Evolutionary conservation across 2,329 filamentous ascomycete genomes (phyloP).

Genomic region (Paracoccidioides brasiliensis): DNA sequence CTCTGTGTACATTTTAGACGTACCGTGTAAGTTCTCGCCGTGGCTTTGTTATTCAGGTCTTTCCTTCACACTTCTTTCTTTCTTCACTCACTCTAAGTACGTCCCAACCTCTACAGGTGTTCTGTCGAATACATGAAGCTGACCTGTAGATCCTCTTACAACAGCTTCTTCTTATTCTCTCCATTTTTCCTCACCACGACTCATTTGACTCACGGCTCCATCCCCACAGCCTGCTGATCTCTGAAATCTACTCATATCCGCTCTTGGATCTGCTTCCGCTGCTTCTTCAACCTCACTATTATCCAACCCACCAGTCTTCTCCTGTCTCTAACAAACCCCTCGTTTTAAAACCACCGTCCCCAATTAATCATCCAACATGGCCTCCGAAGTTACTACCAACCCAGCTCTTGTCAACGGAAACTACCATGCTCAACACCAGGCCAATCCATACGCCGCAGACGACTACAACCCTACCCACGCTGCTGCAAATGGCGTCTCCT

Average conservation of each 20-base stretch:
- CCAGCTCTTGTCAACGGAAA: slow-evolving; percentile 29
- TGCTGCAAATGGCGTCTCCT: slow-evolving; percentile 22
- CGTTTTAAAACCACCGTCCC: no score
- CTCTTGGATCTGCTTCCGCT: background rate
- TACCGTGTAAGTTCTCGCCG: no score
- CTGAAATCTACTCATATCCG: background rate
- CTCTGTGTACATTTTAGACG: no score
- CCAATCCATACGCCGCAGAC: slow-evolving; percentile 21
- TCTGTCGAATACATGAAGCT: background rate
- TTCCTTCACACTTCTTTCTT: no score
- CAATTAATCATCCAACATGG: slow-evolving; percentile 16
- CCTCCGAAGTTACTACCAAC: slow-evolving; percentile 24
- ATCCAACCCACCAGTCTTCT: background rate
- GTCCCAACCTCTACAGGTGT: no score
- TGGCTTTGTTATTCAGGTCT: no score
- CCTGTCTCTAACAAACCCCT: background rate
- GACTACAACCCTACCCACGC: slow-evolving; percentile 24
- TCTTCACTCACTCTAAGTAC: no score
- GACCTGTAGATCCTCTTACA: background rate
- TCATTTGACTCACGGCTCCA: background rate
- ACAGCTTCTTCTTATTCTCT: background rate
- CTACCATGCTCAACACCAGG: slow-evolving; percentile 26
- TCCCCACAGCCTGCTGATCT: background rate
- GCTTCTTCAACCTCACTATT: background rate
- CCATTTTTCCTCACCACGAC: background rate